Conservation (phyloP, 352 stramenopile genomes). For the Globisporangium yorkense region DNA sequence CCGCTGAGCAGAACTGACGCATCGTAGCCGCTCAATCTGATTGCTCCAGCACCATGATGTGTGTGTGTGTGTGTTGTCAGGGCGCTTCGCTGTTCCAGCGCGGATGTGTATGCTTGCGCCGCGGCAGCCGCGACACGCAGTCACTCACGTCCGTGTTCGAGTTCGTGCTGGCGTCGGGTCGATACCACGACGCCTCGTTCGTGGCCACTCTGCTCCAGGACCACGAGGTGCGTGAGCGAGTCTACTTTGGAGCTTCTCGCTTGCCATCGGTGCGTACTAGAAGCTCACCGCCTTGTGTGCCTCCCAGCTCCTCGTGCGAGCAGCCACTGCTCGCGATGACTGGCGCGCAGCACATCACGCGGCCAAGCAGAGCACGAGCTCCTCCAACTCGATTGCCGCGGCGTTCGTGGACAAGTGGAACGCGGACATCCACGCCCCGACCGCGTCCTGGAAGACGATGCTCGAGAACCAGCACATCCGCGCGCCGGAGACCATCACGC, state of each 20-base stretch:
- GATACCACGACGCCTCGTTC: conserved; percentile 43
- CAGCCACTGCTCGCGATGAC: conserved; percentile 9
- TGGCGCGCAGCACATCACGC: conserved; percentile 7
- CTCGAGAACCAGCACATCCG: conserved; percentile 13
- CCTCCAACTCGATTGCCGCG: neutral
- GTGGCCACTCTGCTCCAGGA: conserved; percentile 43
- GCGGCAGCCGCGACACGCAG: conserved; percentile 16
- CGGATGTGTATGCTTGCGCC: conserved; percentile 35
- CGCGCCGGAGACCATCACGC: conserved; percentile 6
- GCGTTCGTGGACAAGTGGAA: conserved; percentile 12
- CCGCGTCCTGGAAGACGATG: conserved; percentile 8
- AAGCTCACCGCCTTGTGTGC: neutral
- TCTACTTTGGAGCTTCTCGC: neutral
- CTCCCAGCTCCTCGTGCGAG: conserved; percentile 10
- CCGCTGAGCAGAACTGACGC: neutral
- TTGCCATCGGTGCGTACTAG: neutral
- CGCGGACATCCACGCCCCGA: conserved; percentile 4
- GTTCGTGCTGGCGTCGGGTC: conserved; percentile 15
- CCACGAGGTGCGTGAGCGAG: conserved; percentile 10
- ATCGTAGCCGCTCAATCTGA: no score
- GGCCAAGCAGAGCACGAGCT: conserved; percentile 2
- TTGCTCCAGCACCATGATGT: no score
- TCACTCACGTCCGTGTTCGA: conserved; percentile 20
- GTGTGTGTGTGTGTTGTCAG: conserved; percentile 15
- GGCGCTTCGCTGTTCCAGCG: conserved; percentile 57